These are phyloP conservation scores for Clohesyomyces aquaticus DNA, from an alignment of 495 filamentous ascomycete species.

Conservation along the genomic window DNA sequence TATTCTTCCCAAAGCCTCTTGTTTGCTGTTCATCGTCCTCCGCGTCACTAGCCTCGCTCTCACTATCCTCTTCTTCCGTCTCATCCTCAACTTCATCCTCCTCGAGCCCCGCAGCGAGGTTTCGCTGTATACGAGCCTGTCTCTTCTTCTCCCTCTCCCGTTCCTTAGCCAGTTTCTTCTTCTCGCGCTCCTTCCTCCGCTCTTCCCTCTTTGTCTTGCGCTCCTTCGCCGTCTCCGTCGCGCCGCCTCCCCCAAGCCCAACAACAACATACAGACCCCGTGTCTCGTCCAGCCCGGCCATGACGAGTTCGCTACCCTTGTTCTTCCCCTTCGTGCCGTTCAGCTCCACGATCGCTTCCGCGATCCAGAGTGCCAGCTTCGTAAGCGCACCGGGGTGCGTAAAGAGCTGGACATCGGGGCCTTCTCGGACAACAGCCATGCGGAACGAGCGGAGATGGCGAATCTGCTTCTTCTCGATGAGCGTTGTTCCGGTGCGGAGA, in stretches of 20 bases:
- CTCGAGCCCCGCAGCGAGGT: slow-evolving; percentile 41
- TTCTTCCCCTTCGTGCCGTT: slow-evolving; percentile 74
- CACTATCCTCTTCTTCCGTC: slow-evolving; percentile 53
- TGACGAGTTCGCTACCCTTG: slow-evolving; percentile 75
- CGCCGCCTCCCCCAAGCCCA: slow-evolving; percentile 79
- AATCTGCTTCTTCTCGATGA: slow-evolving; percentile 93
- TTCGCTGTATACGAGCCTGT: slow-evolving; percentile 36
- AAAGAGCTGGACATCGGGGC: slow-evolving; percentile 85
- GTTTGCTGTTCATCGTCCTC: slow-evolving; percentile 63
- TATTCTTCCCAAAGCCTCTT: slow-evolving; percentile 74
- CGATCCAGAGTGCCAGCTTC: slow-evolving; percentile 91
- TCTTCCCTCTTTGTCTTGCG: slow-evolving; percentile 63
- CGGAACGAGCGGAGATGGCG: slow-evolving; percentile 88
- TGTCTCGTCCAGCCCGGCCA: slow-evolving; percentile 85
- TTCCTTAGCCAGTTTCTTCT: slow-evolving; percentile 61
- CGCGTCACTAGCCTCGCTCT: slow-evolving; percentile 63
- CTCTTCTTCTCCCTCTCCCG: slow-evolving; percentile 62
- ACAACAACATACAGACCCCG: slow-evolving; percentile 90
- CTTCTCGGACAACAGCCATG: slow-evolving; percentile 94
- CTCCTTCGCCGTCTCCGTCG: slow-evolving; percentile 63
- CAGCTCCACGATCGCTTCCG: slow-evolving; percentile 87
- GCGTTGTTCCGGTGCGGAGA: slow-evolving; percentile 84
- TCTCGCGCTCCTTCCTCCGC: slow-evolving; percentile 62
- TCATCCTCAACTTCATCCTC: slow-evolving; percentile 54
- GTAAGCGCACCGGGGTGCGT: slow-evolving; percentile 88